Evolutionary conservation across 306 rosid genomes (phyloP).

Genomic region (Cicer arietinum): DNA sequence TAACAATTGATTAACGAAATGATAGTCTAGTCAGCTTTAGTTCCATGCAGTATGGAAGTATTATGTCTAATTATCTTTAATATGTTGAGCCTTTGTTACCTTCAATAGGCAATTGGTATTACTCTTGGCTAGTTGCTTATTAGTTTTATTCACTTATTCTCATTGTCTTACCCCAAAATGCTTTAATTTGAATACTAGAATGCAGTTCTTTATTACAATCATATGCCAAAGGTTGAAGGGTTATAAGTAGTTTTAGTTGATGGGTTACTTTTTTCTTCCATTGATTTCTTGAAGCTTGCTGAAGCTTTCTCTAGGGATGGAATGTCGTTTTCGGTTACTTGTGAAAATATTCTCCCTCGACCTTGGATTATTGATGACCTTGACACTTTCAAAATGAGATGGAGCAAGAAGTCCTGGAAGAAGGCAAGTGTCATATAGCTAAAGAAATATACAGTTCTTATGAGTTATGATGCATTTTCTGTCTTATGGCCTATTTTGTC

Average conservation of each 20-base stretch:
- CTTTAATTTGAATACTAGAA: slow-evolving; percentile 22
- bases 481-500: slow-evolving; percentile 17
- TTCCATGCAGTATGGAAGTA: too few species aligned
- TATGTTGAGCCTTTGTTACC: too few species aligned
- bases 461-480: background rate
- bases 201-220: slow-evolving; percentile 13
- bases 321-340: slow-evolving; percentile 82
- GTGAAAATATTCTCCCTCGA: slow-evolving; percentile 82
- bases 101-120: background rate
- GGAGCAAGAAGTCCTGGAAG: slow-evolving; percentile 86
- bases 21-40: too few species aligned
- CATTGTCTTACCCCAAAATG: background rate
- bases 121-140: too few species aligned
- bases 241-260: slow-evolving; percentile 26
- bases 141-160: too few species aligned
- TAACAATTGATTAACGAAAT: slow-evolving; percentile 4
- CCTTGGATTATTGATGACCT: slow-evolving; percentile 98
- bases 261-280: slow-evolving; percentile 35
- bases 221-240: slow-evolving; percentile 23
- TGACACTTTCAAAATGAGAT: slow-evolving; percentile 69
- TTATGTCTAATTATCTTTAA: too few species aligned
- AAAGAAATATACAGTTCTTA: slow-evolving; percentile 8
- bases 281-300: slow-evolving; percentile 78
- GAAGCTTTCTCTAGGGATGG: slow-evolving; percentile 92
- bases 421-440: slow-evolving; percentile 60